These are phyloP conservation scores for Rhazya stricta DNA, from an alignment of 257 asterid species.

Conservation along the genomic window DNA sequence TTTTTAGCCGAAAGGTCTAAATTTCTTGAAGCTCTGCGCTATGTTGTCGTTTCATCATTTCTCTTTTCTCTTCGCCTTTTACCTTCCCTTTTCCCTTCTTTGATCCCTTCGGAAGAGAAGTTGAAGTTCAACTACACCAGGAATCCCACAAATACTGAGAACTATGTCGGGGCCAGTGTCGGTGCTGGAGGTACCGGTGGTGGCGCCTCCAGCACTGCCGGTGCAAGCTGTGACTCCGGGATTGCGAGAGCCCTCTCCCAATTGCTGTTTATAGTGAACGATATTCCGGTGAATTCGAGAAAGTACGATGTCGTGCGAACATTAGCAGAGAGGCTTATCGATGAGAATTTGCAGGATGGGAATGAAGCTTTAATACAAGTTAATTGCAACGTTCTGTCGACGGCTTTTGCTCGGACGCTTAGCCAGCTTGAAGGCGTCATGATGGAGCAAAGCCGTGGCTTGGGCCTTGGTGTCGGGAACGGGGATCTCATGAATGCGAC, in stretches of 20 bases:
- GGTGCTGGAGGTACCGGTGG: conserved; percentile 22
- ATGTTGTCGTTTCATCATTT: conserved; percentile 35
- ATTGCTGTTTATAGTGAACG: conserved; percentile 59
- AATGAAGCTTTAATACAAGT: conserved; percentile 40
- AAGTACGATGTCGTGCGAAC: conserved; percentile 74
- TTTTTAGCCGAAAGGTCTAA: conserved; percentile 33
- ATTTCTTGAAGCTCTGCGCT: conserved; percentile 39
- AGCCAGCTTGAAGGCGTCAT: conserved; percentile 53
- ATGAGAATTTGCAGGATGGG: conserved; percentile 50
- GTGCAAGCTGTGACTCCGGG: conserved; percentile 32
- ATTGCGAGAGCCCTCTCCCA: conserved; percentile 74
- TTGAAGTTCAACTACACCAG: conserved; percentile 11
- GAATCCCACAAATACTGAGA: conserved; percentile 15
- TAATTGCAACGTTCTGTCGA: conserved; percentile 51
- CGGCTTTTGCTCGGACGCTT: conserved; percentile 58
- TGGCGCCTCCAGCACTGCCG: background rate
- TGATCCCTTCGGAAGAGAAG: conserved; percentile 18
- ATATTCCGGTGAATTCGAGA: conserved; percentile 79
- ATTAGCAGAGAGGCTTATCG: conserved; percentile 64
- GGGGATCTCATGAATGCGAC: conserved; percentile 20
- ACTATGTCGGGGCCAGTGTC: conserved; percentile 12
- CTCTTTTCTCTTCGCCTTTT: conserved; percentile 57
- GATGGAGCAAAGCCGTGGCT: conserved; percentile 28
- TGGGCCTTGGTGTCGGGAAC: conserved; percentile 1
- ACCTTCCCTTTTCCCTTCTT: conserved; percentile 41